Evolutionary conservation across 768 basidiomycete species (phyloP).

Genomic region (Pisolithus tinctorius): DNA sequence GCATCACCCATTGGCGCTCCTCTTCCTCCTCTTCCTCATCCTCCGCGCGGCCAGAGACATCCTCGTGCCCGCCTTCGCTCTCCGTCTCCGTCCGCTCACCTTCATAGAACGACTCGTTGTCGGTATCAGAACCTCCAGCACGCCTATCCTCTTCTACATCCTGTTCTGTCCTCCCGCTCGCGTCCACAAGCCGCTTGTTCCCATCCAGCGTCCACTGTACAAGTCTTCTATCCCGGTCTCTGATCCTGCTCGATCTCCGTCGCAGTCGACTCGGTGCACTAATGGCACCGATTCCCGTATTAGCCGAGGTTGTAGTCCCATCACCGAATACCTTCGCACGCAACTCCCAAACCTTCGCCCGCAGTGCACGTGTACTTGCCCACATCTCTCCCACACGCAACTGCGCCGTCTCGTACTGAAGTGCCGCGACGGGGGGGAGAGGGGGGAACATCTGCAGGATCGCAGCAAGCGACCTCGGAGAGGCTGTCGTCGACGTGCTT

Average conservation of each 20-base stretch:
- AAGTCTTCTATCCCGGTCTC: constrained; percentile 43
- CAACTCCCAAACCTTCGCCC: constrained; percentile 57
- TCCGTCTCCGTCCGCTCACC: constrained; percentile 22
- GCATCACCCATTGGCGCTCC: constrained; percentile 54
- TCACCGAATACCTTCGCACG: constrained; percentile 64
- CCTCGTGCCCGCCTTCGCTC: constrained; percentile 20
- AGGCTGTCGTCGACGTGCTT: constrained; percentile 35
- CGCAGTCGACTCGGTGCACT: constrained; percentile 39
- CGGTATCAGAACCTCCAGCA: constrained; percentile 24
- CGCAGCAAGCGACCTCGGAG: constrained; percentile 28
- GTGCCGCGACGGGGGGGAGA: constrained; percentile 29
- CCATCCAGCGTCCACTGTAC: constrained; percentile 71
- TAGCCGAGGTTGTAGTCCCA: constrained; percentile 41
- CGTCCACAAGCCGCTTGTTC: constrained; percentile 53
- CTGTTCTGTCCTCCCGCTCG: constrained; percentile 63
- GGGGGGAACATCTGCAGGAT: constrained; percentile 29
- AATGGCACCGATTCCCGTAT: constrained; percentile 19
- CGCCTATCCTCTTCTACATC: constrained; percentile 68
- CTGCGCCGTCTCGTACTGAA: constrained; percentile 68
- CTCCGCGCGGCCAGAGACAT: constrained; percentile 10
- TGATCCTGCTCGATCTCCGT: constrained; percentile 41
- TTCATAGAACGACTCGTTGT: constrained; percentile 11
- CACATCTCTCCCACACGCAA: constrained; percentile 61
- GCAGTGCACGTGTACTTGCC: constrained; percentile 53
- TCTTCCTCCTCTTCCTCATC: constrained; percentile 31